phyloP scores from a whole-genome alignment of 768 basidiomycete genomes.

The Mycena latifolia region DNA sequence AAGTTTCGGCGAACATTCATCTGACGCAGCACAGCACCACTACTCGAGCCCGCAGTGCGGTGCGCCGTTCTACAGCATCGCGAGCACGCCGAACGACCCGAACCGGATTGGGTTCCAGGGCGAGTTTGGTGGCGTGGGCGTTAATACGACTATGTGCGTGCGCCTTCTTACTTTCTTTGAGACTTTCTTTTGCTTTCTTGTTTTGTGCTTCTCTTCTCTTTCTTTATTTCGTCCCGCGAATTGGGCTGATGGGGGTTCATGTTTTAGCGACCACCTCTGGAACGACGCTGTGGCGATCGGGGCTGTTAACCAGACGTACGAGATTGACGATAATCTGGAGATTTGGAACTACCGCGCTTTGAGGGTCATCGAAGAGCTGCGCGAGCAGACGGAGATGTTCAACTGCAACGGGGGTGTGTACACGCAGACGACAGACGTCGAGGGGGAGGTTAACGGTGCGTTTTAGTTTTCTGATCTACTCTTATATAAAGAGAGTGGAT shows the following conservation, averaged over 20 bases:
- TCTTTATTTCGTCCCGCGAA: too few relatives aligned
- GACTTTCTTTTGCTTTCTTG: too few relatives aligned
- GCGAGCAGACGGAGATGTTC: constrained; percentile 20
- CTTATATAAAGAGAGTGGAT: too few relatives aligned
- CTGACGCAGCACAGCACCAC: neutral
- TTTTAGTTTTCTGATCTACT: neutral
- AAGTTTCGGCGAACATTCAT: too few relatives aligned
- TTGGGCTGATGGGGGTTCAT: neutral
- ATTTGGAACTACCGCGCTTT: constrained; percentile 15
- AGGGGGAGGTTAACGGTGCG: constrained; percentile 14
- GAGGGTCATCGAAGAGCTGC: constrained; percentile 14
- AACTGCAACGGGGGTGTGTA: constrained; percentile 15
- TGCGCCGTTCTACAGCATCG: constrained; percentile 12
- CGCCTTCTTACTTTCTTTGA: too few relatives aligned
- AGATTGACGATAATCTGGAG: constrained; percentile 7
- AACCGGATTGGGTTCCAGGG: constrained; percentile 8
- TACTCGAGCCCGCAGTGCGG: constrained; percentile 14
- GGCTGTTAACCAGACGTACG: constrained; percentile 11
- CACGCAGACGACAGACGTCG: constrained; percentile 15
- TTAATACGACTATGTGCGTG: constrained; percentile 14
- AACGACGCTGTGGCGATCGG: constrained; percentile 6
- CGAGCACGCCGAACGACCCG: constrained; percentile 14
- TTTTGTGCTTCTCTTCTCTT: too few relatives aligned
- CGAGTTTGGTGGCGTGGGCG: constrained; percentile 14
- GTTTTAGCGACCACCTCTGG: constrained; percentile 13